phyloP scores from a whole-genome alignment of 768 basidiomycete genomes.

The Porphyrellus cyaneotinctus region DNA sequence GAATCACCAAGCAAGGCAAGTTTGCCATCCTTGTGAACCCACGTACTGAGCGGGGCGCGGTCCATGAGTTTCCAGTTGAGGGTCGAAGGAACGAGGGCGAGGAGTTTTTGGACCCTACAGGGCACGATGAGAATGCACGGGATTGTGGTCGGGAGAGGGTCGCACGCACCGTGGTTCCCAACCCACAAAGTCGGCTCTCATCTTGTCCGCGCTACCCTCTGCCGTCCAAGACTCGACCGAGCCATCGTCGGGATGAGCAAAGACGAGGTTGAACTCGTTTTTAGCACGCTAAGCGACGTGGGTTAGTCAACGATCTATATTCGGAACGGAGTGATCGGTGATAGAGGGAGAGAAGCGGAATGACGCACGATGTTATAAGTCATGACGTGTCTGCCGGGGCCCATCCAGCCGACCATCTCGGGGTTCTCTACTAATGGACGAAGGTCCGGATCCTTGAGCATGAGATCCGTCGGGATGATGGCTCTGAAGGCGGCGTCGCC shows the following conservation, averaged over 20 bases:
- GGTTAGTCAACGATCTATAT: not conserved
- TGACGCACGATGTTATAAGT: constrained; percentile 40
- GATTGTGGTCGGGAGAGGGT: not conserved
- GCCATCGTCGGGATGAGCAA: constrained; percentile 38
- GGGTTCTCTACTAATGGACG: constrained; percentile 45
- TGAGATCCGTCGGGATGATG: constrained; percentile 40
- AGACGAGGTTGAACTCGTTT: constrained; percentile 44
- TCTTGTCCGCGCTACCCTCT: constrained; percentile 41
- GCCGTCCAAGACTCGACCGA: constrained; percentile 44
- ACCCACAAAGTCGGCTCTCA: constrained; percentile 42
- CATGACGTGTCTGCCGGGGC: constrained; percentile 45
- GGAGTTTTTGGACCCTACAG: constrained; percentile 42
- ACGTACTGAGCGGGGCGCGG: constrained; percentile 43
- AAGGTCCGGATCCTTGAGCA: constrained; percentile 52
- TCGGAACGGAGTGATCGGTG: too few species aligned
- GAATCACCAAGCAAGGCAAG: constrained; percentile 51
- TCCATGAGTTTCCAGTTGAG: constrained; percentile 49
- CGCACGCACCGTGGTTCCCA: constrained; percentile 46
- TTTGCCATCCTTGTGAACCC: constrained; percentile 43
- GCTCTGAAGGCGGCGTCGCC: constrained; percentile 65
- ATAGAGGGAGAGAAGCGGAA: not conserved
- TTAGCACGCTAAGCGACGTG: constrained; percentile 27
- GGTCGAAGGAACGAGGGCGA: constrained; percentile 42
- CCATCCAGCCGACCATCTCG: constrained; percentile 60
- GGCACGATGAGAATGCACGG: constrained; percentile 1